Conservation (phyloP, 2,329 filamentous ascomycete genomes). For the Ascocoryne sarcoides region DNA sequence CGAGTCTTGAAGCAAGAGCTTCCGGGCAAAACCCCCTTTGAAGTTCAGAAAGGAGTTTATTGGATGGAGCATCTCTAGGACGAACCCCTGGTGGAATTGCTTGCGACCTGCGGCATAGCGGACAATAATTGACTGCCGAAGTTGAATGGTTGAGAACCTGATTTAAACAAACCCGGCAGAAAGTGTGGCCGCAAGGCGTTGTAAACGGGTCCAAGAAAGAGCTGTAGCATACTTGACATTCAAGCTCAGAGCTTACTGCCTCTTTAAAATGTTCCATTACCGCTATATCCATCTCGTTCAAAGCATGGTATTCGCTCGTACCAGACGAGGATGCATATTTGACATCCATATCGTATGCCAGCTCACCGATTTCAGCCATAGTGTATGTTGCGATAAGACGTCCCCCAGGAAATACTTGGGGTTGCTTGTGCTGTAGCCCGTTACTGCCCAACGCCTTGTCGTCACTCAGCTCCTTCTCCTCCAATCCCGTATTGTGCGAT, state of each 20-base stretch:
- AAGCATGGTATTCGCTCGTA: constrained; percentile 12
- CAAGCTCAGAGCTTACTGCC: constrained; percentile 58
- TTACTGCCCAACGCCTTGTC: background rate
- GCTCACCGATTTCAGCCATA: constrained; percentile 52
- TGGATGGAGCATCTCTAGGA: constrained; percentile 39
- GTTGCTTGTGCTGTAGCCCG: constrained; percentile 21
- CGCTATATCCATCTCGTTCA: constrained; percentile 34
- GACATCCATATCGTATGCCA: constrained; percentile 49
- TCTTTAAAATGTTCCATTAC: constrained; percentile 53
- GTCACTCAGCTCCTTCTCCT: constrained; percentile 28
- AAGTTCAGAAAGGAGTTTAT: constrained; percentile 54
- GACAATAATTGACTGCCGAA: constrained; percentile 71
- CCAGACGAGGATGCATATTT: constrained; percentile 34
- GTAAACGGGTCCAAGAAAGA: constrained; percentile 76
- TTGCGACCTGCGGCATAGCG: constrained; percentile 65
- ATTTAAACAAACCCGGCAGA: constrained; percentile 72
- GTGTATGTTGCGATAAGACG: constrained; percentile 57
- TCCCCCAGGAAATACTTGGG: constrained; percentile 42
- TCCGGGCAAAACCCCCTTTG: constrained; percentile 63
- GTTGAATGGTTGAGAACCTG: constrained; percentile 67
- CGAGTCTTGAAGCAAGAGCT: constrained; percentile 45
- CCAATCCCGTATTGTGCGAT: too few species aligned
- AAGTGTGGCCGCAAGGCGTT: constrained; percentile 80
- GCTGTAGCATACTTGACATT: constrained; percentile 83
- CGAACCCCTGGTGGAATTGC: constrained; percentile 34